A percentile compares a stretch with the other conserved stretches of the same genome.
These are phyloP conservation scores for Helminthosporium solani DNA, from an alignment of 2,329 filamentous ascomycete genomes.

Conservation along the genomic window DNA sequence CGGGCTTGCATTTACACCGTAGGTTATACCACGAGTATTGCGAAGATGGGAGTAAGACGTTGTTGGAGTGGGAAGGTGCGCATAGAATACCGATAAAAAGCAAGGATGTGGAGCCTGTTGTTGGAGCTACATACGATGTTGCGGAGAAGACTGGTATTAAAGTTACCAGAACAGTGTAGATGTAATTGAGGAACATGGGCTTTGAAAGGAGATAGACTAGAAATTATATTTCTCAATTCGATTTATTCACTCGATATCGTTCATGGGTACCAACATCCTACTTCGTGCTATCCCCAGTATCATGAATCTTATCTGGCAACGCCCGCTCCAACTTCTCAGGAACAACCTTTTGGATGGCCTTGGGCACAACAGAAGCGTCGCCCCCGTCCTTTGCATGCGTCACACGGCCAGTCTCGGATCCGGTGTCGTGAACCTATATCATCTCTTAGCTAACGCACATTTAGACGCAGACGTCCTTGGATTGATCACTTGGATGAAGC, in stretches of 20 bases:
- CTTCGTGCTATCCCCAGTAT: slow-evolving; percentile 33
- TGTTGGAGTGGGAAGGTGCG: slow-evolving; percentile 72
- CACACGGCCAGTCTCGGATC: slow-evolving; percentile 38
- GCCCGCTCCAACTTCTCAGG: slow-evolving; percentile 48
- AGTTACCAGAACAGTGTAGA: slow-evolving; percentile 33
- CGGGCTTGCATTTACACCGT: slow-evolving; percentile 60
- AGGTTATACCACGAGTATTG: slow-evolving; percentile 61
- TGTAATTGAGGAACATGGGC: background rate
- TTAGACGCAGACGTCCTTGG: no score
- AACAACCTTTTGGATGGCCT: slow-evolving; percentile 47
- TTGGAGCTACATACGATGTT: slow-evolving; percentile 54
- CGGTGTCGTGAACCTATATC: slow-evolving; percentile 43
- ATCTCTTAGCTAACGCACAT: slow-evolving; percentile 2
- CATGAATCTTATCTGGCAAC: slow-evolving; percentile 48
- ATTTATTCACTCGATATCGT: background rate
- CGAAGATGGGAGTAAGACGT: slow-evolving; percentile 51
- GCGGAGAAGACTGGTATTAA: slow-evolving; percentile 52
- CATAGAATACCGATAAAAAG: slow-evolving; percentile 71
- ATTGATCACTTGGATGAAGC: background rate
- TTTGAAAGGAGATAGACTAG: background rate
- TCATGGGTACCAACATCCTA: background rate
- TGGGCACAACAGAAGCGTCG: slow-evolving; percentile 44
- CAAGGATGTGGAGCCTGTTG: slow-evolving; percentile 61
- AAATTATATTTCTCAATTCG: no score
- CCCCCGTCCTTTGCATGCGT: slow-evolving; percentile 15